Evolutionary conservation across 2,329 filamentous ascomycete species (phyloP), one percentile per base, ranked within the genome.

Genomic region (Cercospora sp.): DNA sequence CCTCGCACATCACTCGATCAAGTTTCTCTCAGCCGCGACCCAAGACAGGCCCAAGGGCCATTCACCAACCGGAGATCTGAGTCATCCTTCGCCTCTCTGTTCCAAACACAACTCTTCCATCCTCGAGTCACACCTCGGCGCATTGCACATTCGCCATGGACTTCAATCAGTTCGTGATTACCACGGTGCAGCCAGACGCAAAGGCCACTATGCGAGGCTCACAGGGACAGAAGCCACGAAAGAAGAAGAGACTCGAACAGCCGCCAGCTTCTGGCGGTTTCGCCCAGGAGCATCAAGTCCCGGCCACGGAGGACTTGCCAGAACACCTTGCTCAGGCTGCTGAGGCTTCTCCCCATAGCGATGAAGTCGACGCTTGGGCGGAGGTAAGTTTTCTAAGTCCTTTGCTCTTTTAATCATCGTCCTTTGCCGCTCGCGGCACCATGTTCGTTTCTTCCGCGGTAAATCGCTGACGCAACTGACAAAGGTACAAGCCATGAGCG

Each of bases 111-210:
- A 3, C 9, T 53, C 20, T 26, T 26, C 48, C 18, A 26, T 9
- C 23, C 53, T 31, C 23, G 20, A 58, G 30, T 5, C 10, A 5
- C 6, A 58, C 16, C 26, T 33, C 30, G 16, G 6, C 2, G 26
- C 53, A 31, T 33, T 7, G 23, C 16, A n/a, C 33, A 42, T 23
- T 42, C 18, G 20, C n/a, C 33, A 68, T 68, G 66, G 67, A 67
- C 18, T 45, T 66, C 64, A 63, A 57, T 36, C 36, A 39, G 12
- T 60, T 69, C 26, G 39, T 55, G 20, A 30, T 69, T n/a, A 65
- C 67, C 5, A 64, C 62, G 10, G 51, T 58, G 48, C 62, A 39
- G 33, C 62, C 62, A 16, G 51, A 64, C 13, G 30, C 62, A 33
- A 53, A 55, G 16, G 48, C 62, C 9, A 57, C 62, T 23, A 64